Evolutionary conservation across 345 rosid species (phyloP).

Genomic region (Dipteronia sinensis): DNA sequence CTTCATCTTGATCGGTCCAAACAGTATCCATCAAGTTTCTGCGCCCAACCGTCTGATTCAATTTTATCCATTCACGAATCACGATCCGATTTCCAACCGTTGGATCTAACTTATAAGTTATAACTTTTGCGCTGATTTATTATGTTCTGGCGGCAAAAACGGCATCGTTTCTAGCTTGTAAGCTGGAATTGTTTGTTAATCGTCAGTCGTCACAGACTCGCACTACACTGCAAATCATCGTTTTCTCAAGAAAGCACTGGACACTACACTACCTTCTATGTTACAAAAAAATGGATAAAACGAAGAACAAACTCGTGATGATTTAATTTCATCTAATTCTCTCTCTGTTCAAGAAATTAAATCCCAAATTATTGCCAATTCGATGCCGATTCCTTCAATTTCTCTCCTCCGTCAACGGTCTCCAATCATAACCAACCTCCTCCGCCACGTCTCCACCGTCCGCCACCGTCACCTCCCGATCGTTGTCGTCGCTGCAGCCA

Average conservation of each 20-base stretch:
- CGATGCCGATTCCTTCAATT: slow-evolving; percentile 51
- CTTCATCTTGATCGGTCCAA: too few relatives aligned
- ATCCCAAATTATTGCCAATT: background rate
- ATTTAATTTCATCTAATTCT: background rate
- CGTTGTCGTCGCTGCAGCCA: slow-evolving; percentile 35
- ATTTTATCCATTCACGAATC: too few relatives aligned
- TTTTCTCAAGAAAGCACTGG: background rate
- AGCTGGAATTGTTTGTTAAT: background rate
- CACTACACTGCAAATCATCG: background rate
- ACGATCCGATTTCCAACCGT: too few relatives aligned
- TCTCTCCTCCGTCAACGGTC: slow-evolving; percentile 50
- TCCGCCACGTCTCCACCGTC: slow-evolving; percentile 39
- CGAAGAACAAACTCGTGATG: background rate
- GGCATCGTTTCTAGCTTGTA: background rate
- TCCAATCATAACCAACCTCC: slow-evolving; percentile 25
- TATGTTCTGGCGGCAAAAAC: background rate
- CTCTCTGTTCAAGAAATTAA: background rate
- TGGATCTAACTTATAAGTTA: too few relatives aligned
- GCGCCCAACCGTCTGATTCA: too few relatives aligned
- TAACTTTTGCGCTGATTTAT: background rate
- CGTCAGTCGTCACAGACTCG: too few relatives aligned
- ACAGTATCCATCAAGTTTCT: too few relatives aligned
- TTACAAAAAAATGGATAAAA: slow-evolving; percentile 2
- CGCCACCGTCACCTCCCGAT: slow-evolving; percentile 26
- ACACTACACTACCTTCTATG: background rate